A percentile compares a stretch with the other conserved stretches of the same genome.
Conservation (phyloP, 768 basidiomycete species). For the Asterophora parasitica region DNA sequence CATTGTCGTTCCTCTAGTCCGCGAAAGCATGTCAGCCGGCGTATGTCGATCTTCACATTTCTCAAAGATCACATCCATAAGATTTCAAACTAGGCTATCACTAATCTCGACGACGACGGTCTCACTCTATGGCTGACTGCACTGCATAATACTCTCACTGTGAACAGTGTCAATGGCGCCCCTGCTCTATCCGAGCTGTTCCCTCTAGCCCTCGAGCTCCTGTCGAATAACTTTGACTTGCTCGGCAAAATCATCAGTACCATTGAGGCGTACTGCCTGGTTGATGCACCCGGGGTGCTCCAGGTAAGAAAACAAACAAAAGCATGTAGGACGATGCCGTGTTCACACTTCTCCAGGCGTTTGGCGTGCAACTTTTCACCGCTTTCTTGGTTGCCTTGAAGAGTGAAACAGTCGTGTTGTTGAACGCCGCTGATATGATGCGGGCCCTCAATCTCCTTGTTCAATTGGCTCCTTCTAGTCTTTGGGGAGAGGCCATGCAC, state of each 20-base stretch:
- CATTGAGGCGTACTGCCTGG: constrained; percentile 74
- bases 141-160: constrained; percentile 55
- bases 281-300: constrained; percentile 58
- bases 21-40: constrained; percentile 54
- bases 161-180: constrained; percentile 42
- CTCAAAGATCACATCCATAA: constrained; percentile 1
- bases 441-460: constrained; percentile 53
- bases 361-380: constrained; percentile 51
- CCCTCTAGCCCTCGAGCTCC: constrained; percentile 53
- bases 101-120: constrained; percentile 75
- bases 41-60: constrained; percentile 29
- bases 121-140: constrained; percentile 71
- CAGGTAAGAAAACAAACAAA: constrained; percentile 41
- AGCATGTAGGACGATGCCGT: background rate
- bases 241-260: constrained; percentile 64
- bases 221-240: constrained; percentile 68
- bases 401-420: constrained; percentile 36
- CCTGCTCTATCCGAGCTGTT: constrained; percentile 60
- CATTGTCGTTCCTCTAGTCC: constrained; percentile 61
- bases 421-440: constrained; percentile 64
- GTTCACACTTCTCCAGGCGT: constrained; percentile 33
- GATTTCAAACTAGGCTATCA: constrained; percentile 41
- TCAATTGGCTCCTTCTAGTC: constrained; percentile 54
- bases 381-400: constrained; percentile 50
- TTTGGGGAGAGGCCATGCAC: constrained; percentile 76